phyloP scores from a whole-genome alignment of 1,139 yeast genomes.

The Candida mesenterica region DNA sequence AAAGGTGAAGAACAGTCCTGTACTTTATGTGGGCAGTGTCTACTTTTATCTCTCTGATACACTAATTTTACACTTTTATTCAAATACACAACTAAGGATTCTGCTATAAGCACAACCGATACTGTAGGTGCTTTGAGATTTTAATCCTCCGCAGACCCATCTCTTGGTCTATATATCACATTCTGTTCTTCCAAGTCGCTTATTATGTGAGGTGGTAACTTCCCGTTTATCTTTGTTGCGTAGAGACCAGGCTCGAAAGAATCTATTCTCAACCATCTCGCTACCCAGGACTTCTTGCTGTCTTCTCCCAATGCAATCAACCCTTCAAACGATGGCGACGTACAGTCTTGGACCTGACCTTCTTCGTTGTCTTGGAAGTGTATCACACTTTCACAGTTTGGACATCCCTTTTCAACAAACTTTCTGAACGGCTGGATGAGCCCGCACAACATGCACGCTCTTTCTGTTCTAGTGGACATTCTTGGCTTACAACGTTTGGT shows the following conservation, averaged over 20 bases:
- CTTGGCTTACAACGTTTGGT: constrained; percentile 4
- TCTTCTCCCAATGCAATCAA: constrained; percentile 88
- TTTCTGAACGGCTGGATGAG: constrained; percentile 74
- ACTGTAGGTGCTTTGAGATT: too few species aligned
- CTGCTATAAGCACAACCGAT: too few species aligned
- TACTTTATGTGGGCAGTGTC: too few species aligned
- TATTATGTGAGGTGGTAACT: constrained; percentile 82
- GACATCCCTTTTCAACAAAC: constrained; percentile 86
- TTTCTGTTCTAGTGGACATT: constrained; percentile 70
- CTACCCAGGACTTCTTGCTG: constrained; percentile 86
- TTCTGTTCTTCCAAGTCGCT: constrained; percentile 71
- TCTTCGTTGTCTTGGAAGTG: constrained; percentile 81
- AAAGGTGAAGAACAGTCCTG: too few species aligned
- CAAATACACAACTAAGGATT: not conserved
- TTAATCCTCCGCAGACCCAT: constrained; percentile 87
- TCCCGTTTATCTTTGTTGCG: constrained; percentile 92
- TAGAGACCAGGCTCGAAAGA: constrained; percentile 87
- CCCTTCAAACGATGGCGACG: constrained; percentile 97
- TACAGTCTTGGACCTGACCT: constrained; percentile 82
- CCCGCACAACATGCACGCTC: constrained; percentile 98
- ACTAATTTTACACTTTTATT: not conserved
- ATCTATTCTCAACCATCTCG: constrained; percentile 92
- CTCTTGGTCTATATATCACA: constrained; percentile 88
- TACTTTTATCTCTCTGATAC: too few species aligned
- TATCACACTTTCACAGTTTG: constrained; percentile 91